These are phyloP conservation scores for Gastrodia elata DNA, from an alignment of 106 monocot genomes.

Conservation along the genomic window DNA sequence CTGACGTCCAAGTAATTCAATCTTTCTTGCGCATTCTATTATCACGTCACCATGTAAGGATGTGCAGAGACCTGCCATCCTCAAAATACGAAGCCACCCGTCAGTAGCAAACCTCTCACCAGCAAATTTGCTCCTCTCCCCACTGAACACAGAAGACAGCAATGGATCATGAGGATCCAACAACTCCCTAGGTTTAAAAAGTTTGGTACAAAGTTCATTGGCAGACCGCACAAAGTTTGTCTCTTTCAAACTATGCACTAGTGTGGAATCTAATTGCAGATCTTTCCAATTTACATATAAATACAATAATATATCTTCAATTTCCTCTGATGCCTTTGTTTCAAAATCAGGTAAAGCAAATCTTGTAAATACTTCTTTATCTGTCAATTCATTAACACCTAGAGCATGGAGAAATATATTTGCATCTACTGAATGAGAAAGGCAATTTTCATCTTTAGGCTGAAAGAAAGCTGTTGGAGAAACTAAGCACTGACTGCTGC, in stretches of 20 bases:
- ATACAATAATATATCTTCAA: constrained; percentile 69
- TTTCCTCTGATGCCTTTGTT: constrained; percentile 53
- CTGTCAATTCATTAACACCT: constrained; percentile 56
- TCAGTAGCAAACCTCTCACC: constrained; percentile 70
- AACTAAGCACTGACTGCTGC: constrained; percentile 50
- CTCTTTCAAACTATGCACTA: constrained; percentile 53
- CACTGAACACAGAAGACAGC: constrained; percentile 69
- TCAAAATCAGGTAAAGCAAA: constrained; percentile 92
- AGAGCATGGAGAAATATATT: constrained; percentile 55
- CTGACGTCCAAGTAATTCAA: constrained; percentile 67
- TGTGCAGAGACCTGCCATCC: constrained; percentile 66
- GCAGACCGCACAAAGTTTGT: constrained; percentile 73
- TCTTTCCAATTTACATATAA: constrained; percentile 75
- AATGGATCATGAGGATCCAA: constrained; percentile 84
- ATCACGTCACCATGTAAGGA: constrained; percentile 65
- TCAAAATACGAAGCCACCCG: constrained; percentile 76
- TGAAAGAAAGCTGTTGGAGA: constrained; percentile 72
- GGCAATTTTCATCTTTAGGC: constrained; percentile 57
- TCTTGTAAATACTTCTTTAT: constrained; percentile 69
- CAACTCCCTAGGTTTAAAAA: constrained; percentile 75
- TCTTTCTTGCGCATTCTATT: constrained; percentile 77
- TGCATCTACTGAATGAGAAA: constrained; percentile 36
- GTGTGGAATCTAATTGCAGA: constrained; percentile 49
- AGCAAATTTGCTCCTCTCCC: constrained; percentile 66
- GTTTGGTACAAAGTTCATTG: constrained; percentile 41